Evolutionary conservation across 2,329 filamentous ascomycete genomes (phyloP), one percentile per base, ranked within the genome.

Genomic region (Claviceps pazoutovae): DNA sequence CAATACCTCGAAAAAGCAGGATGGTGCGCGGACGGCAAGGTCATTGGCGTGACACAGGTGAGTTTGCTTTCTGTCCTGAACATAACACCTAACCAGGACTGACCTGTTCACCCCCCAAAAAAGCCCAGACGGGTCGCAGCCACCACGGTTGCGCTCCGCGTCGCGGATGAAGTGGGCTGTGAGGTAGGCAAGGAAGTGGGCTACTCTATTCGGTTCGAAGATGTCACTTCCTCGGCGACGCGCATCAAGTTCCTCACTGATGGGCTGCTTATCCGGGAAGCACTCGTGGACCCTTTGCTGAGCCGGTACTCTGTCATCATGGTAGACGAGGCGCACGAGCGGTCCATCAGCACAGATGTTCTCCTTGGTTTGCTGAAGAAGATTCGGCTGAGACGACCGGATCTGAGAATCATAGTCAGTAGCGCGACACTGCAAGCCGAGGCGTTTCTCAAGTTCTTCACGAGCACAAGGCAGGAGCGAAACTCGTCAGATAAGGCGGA

Each of bases 321-420:
- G 88, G 86, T 98, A 7, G 93, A 98, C 63, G 91, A 97, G 68
- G 93, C 91, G 6, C 93, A 98, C 64, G 91, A 97, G 68, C 78
- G 93, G 51, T 95, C 89, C 48, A 78, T 97, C 54, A 94, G 88
- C 65, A 95, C 90, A 0, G 93, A 98, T 62, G 80, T 98, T 13
- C 74, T 97, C 7, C 76, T 98, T 3, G 91, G 93, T 0, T 72
- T 97, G 14, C 68, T 98, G 41, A 96, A 95, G 66, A 97, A 97
- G 66, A 91, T 98, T 49, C 72, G 81, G 51, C 88, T 80, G 65
- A 84, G 81, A 61, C 76, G 93, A 44, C 78, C 84, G 7, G 90
- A 96, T 53, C 68, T 97, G 50, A 81, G 89, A 19, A 85, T 97
- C 56, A 83, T 98, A 49, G 79, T 98, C 62, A 95, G 88, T 68